These are phyloP conservation scores for Colletotrichum limetticola DNA, from an alignment of 2,329 filamentous ascomycete genomes.

Conservation along the genomic window DNA sequence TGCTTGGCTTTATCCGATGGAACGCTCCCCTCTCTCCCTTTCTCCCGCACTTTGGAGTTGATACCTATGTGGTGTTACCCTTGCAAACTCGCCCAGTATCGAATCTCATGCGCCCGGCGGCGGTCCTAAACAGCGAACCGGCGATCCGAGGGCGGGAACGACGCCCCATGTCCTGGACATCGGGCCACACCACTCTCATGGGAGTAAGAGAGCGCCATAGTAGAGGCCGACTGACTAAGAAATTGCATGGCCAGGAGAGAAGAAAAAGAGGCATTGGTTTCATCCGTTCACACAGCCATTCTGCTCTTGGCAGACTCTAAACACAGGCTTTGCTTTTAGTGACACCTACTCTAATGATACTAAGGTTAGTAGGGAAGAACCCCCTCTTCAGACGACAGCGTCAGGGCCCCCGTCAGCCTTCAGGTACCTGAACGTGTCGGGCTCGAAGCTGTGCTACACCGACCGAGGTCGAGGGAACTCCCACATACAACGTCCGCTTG, in stretches of 20 bases:
- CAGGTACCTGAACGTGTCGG: neutral
- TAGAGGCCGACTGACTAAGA: neutral
- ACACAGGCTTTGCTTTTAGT: neutral
- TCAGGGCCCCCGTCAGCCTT: neutral
- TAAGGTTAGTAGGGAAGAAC: slow-evolving; percentile 1
- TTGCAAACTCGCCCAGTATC: slow-evolving; percentile 10
- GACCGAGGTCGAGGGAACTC: neutral
- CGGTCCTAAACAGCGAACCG: slow-evolving; percentile 12
- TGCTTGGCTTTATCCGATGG: no score
- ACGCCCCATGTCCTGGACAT: neutral
- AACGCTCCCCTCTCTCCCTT: no score
- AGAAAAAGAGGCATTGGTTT: neutral
- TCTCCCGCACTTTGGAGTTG: no score
- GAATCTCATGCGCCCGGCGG: slow-evolving; percentile 28
- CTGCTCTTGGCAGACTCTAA: neutral
- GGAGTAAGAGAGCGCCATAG: neutral
- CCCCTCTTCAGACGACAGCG: neutral
- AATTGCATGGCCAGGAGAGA: neutral
- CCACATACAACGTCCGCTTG: neutral
- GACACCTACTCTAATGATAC: neutral
- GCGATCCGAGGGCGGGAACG: slow-evolving; percentile 16
- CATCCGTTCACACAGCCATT: neutral
- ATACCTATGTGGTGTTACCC: neutral
- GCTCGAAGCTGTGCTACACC: slow-evolving; percentile 2
- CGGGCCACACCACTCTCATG: no score